Evolutionary conservation across 192 early-diverging fungal species (phyloP).

Genomic region (Backusella mclennaniae): DNA sequence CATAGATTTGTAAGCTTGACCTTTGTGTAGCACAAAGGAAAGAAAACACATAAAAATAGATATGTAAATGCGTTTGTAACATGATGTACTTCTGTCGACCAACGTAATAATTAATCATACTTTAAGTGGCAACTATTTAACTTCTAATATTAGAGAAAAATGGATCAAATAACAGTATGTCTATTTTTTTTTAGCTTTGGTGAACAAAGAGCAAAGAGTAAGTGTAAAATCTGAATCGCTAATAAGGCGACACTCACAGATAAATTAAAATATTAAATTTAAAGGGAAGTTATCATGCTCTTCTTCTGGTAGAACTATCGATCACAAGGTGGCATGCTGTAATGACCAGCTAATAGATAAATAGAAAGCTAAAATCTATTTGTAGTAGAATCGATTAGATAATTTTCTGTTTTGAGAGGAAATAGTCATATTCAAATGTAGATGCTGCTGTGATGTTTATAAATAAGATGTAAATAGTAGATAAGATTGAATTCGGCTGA

Average conservation of each 20-base stretch:
- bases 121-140: background rate
- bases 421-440: background rate
- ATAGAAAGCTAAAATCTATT: background rate
- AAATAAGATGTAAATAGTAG: too few species aligned
- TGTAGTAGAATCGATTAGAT: background rate
- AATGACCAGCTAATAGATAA: background rate
- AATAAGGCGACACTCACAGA: background rate
- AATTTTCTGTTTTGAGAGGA: background rate
- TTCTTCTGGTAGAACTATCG: background rate
- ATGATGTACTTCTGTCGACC: background rate
- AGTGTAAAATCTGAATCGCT: background rate
- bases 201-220: background rate
- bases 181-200: background rate
- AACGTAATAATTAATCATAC: background rate
- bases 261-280: background rate
- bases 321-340: background rate
- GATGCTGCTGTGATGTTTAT: too few species aligned
- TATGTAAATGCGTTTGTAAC: background rate
- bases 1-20: background rate
- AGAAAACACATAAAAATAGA: background rate
- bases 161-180: background rate
- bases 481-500: too few species aligned
- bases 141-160: background rate
- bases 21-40: background rate
- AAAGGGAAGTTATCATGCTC: background rate